phyloP scores from a whole-genome alignment of 768 basidiomycete species.

The Kondoa subrosea region DNA sequence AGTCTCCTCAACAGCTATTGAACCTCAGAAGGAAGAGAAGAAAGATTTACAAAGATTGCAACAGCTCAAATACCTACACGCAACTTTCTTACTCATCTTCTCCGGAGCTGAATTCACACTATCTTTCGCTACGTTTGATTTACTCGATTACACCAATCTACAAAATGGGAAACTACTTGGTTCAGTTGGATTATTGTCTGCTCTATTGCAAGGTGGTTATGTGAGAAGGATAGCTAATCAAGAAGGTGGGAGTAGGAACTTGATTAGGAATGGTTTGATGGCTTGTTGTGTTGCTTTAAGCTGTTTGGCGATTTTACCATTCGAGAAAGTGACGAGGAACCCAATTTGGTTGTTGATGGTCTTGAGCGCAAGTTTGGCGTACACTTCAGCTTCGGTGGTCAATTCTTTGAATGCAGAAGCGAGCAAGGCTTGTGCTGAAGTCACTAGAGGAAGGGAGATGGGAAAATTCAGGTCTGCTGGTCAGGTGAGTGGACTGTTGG shows the following conservation, averaged over 20 bases:
- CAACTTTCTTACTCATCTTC: conserved; percentile 73
- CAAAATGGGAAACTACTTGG: conserved; percentile 72
- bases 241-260: conserved; percentile 57
- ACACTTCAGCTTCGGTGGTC: conserved; percentile 89
- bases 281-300: conserved; percentile 55
- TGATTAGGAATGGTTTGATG: conserved; percentile 64
- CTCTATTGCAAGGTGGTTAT: conserved; percentile 45
- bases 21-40: conserved; percentile 11
- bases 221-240: conserved; percentile 57
- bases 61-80: conserved; percentile 52
- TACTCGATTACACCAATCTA: conserved; percentile 38
- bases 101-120: conserved; percentile 84
- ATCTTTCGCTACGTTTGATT: conserved; percentile 80
- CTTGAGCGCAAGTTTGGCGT: conserved; percentile 73
- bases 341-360: conserved; percentile 32
- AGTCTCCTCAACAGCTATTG: conserved; percentile 32
- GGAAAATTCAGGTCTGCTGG: conserved; percentile 82
- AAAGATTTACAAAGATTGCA: conserved; percentile 35
- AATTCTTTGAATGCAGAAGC: conserved; percentile 81
- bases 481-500: too few species aligned
- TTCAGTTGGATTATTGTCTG: conserved; percentile 71
- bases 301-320: conserved; percentile 56
- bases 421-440: conserved; percentile 75
- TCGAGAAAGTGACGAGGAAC: conserved; percentile 42
- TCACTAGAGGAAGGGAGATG: conserved; percentile 67